Base-by-base conservation (phyloP, 306 rosid genomes). In the Pyrus pyrifolia region DNA sequence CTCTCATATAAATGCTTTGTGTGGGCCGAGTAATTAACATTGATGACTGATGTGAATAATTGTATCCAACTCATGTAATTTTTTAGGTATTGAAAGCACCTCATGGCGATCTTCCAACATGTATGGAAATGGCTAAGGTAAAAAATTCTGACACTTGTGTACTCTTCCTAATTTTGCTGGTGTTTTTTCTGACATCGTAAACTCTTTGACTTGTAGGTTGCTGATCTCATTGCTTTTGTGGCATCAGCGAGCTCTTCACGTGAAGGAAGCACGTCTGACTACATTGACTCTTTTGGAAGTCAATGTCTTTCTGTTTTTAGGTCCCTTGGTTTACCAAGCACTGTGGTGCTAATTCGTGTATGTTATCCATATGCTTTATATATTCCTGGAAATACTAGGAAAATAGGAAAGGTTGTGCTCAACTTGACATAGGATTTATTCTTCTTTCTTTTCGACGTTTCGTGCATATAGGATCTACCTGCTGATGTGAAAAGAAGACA, bases 121-220 rank as follows among this genome's bases (percentile, higher is more conserved):
- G 97, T 76, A 84, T 91, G 88, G 98, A 95, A 86, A 89, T 95
- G 99, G 93, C 90, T 44, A 95, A 95, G 99, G 99, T 95, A 82
- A 80, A 77, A 55, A 65, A 72, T 2, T 44, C 30, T 75, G 12
- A 11, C 23, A 12, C 23, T 40, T 73, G 68, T 19, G 67, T 42
- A 5, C 42, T 59, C 10, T 25, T 42, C 58, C 63, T 12, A 31
- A 45, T 65, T 57, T 57, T 75, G 18, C n/a, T 80, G 45, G 33
- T 15, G 64, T 75, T 67, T 66, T 57, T 55, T 70, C 60, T 70
- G 17, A 78, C 67, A 49, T 8, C 5, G 30, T 38, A 64, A n/a
- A 8, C 70, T 76, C 23, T 78, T 70, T 71, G 38, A 58, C 14
- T 72, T 76, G 76, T 78, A 95, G 98, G 97, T 89, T 64, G 99